Percentiles rank a stretch among this genome's conserved stretches.
These are phyloP conservation scores for Colletotrichum salicis DNA, from an alignment of 2,329 filamentous ascomycete genomes.

Conservation along the genomic window DNA sequence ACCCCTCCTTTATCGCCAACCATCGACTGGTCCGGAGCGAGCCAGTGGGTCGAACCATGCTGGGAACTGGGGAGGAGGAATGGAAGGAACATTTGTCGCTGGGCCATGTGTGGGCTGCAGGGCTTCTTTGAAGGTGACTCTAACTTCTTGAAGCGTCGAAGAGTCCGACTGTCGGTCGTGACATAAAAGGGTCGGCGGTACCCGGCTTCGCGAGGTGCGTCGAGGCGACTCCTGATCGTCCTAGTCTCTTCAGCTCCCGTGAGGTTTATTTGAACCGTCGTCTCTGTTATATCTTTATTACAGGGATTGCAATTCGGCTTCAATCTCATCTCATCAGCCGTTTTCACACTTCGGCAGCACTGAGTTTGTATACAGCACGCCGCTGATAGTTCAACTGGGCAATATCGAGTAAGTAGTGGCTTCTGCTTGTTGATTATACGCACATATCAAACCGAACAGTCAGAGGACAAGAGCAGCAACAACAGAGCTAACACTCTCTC, in stretches of 20 bases:
- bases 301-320: background rate
- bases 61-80: constrained; percentile 1
- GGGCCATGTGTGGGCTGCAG: constrained; percentile 12
- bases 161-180: background rate
- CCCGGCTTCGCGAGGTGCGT: background rate
- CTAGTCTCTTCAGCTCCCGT: background rate
- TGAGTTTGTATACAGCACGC: background rate
- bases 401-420: background rate
- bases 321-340: background rate
- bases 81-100: background rate
- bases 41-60: constrained; percentile 13
- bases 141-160: background rate
- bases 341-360: background rate
- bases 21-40: constrained; percentile 25
- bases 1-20: constrained; percentile 33
- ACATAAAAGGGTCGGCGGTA: constrained; percentile 20
- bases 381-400: background rate
- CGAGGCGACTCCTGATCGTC: background rate
- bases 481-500: background rate
- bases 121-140: background rate
- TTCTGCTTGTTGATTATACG: background rate
- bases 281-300: background rate
- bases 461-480: background rate
- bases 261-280: background rate
- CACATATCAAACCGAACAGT: background rate